Evolutionary conservation across 2,329 filamentous ascomycete genomes (phyloP).

Genomic region (Rhytidhysteron rufulum): DNA sequence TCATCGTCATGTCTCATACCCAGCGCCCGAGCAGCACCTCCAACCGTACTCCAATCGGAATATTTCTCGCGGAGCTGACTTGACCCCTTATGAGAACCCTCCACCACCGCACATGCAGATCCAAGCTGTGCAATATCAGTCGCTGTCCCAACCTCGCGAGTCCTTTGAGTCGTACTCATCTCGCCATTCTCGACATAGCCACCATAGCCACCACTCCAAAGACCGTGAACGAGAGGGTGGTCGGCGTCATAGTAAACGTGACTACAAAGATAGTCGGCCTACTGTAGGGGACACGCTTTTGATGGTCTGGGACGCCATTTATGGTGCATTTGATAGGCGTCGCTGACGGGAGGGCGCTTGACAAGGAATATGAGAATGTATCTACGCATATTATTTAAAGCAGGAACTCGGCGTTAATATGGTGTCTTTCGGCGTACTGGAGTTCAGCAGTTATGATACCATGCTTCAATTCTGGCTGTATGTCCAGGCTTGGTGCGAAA

Average conservation of each 20-base stretch:
- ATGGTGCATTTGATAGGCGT: slow-evolving; percentile 1
- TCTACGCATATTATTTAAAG: too few relatives aligned
- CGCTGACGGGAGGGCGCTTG: too few relatives aligned
- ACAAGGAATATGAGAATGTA: too few relatives aligned
- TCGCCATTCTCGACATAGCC: too few relatives aligned
- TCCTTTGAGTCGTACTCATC: too few relatives aligned
- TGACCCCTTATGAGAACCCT: background rate
- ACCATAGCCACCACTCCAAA: slow-evolving; percentile 2
- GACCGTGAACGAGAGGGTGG: background rate
- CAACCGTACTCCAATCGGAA: background rate
- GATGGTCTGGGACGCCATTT: slow-evolving; percentile 5
- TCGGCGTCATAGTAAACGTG: background rate
- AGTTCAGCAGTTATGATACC: too few relatives aligned
- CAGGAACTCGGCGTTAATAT: too few relatives aligned
- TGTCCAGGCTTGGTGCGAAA: too few relatives aligned
- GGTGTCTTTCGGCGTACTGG: too few relatives aligned
- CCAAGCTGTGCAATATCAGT: background rate
- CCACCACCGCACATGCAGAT: background rate
- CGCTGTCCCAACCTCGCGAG: slow-evolving; percentile 1
- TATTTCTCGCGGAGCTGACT: too few relatives aligned
- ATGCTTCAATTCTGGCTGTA: too few relatives aligned
- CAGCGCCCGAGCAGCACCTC: background rate
- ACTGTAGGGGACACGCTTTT: slow-evolving; percentile 4
- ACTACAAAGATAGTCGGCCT: background rate
- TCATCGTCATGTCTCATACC: background rate